These are phyloP conservation scores for Aspergillus cristatus DNA, from an alignment of 495 filamentous ascomycete species.

Conservation along the genomic window DNA sequence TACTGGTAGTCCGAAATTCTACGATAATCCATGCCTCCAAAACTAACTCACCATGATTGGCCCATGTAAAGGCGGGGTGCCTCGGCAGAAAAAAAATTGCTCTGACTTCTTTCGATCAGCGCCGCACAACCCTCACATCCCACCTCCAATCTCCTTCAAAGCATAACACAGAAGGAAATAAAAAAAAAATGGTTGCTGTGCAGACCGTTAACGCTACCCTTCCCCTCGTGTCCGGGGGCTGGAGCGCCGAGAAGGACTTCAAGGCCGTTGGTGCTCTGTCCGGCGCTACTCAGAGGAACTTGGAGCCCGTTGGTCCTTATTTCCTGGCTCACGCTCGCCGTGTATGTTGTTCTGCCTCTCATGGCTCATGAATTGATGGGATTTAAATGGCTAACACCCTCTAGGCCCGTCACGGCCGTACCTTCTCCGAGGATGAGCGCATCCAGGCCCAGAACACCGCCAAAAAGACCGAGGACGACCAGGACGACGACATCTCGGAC, in stretches of 20 bases:
- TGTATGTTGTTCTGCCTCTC: constrained; percentile 37
- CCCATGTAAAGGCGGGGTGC: constrained; percentile 11
- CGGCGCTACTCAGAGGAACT: constrained; percentile 62
- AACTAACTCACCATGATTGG: constrained; percentile 26
- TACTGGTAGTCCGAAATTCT: too few species aligned
- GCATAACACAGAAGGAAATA: constrained; percentile 1
- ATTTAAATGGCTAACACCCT: constrained; percentile 20
- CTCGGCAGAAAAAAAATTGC: constrained; percentile 28
- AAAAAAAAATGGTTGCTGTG: constrained; percentile 37
- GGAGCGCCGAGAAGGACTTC: constrained; percentile 87
- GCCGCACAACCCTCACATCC: constrained; percentile 12
- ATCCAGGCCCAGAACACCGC: constrained; percentile 91
- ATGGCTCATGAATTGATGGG: constrained; percentile 1
- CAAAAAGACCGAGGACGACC: constrained; percentile 91
- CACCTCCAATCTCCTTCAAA: constrained; percentile 7
- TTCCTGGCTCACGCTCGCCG: constrained; percentile 95
- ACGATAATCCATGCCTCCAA: constrained; percentile 16
- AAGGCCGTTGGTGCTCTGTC: constrained; percentile 65
- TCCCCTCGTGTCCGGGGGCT: constrained; percentile 69
- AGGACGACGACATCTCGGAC: constrained; percentile 84
- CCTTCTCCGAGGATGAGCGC: constrained; percentile 96
- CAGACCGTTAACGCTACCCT: constrained; percentile 49
- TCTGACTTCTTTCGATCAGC: constrained; percentile 5
- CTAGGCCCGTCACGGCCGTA: constrained; percentile 84
- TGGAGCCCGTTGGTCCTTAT: constrained; percentile 94